Evolutionary conservation across 345 rosid species (phyloP), one percentile per base, ranked within the genome.

Genomic region (Aethionema arabicum): DNA sequence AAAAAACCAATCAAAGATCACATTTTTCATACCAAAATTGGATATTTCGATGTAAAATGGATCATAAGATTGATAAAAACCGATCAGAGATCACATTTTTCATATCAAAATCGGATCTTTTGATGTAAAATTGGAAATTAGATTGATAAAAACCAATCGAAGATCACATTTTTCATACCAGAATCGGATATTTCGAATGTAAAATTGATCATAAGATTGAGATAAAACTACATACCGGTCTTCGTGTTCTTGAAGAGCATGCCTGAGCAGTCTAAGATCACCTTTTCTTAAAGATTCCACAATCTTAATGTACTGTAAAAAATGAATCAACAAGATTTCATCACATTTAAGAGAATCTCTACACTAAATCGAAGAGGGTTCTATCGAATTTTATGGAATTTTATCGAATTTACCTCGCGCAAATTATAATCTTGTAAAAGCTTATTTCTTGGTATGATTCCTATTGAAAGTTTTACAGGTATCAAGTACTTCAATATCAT

Each of bases 401-500:
- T 12, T 50, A 70, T 4, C 1, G 12, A 45, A 68, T 63, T 59
- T 77, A 90, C 97, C 99, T 93, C 97, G 36, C 72, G 79, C 42
- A 93, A 74, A 73, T 80, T 82, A 76, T 83, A 79, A 53, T 78
- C 84, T 78, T 75, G 76, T 45, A 93, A 78, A 59, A 90, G 85
- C 78, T 76, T 66, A 50, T 82, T 75, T 31, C 57, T 71, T 5
- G 96, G 99, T 70, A 93, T 70, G 56, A 84, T 78, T 72, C 99
- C 97, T 50, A 90, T 50, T 5, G 95, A 93, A 68, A 93, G 90
- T 83, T 87, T 93, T 61, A 93, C 99, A 2, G 97, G 97, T 77
- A 93, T 83, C 72, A 93, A 75, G 70, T 90, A 93, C 71, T 90
- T 93, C 42, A 93, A 73, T 72, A 93, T 87, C 99, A 90, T 93